Evolutionary conservation across 176 grass and related monocot genomes (phyloP).

Genomic region (Juncus inflexus): DNA sequence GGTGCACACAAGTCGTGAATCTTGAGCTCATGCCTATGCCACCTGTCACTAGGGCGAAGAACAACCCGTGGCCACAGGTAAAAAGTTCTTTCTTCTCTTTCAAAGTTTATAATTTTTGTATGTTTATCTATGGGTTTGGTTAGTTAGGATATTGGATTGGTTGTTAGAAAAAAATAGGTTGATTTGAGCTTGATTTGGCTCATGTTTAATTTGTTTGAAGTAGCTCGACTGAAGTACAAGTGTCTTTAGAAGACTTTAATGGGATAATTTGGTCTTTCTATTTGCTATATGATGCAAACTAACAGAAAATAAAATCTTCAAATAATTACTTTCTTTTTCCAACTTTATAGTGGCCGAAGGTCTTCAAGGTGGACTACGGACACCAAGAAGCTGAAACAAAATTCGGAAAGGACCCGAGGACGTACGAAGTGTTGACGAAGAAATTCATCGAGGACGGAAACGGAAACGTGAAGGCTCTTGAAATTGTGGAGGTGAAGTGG

Average conservation of each 20-base stretch:
- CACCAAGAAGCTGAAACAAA: conserved; percentile 84
- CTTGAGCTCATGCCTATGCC: conserved; percentile 80
- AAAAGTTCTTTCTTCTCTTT: conserved; percentile 3
- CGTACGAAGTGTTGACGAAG: conserved; percentile 76
- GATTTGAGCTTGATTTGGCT: too few relatives aligned
- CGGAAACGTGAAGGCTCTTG: conserved; percentile 76
- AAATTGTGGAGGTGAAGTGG: conserved; percentile 63
- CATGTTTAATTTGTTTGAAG: too few relatives aligned
- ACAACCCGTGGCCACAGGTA: conserved; percentile 98
- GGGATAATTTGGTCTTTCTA: conserved; percentile 2
- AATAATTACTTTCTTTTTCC: conserved; percentile 23
- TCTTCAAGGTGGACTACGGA: conserved; percentile 92
- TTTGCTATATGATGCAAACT: conserved; percentile 1
- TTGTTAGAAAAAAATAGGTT: neutral
- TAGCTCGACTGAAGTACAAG: too few relatives aligned
- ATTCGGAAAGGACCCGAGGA: conserved; percentile 90
- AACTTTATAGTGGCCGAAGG: conserved; percentile 66
- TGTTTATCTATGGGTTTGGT: too few relatives aligned
- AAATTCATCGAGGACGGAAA: conserved; percentile 79
- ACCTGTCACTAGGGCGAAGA: conserved; percentile 58
- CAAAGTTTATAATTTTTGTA: neutral
- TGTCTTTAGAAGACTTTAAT: too few relatives aligned
- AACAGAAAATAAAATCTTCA: neutral
- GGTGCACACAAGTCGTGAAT: conserved; percentile 75
- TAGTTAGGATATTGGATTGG: neutral